Evolutionary conservation across 306 rosid genomes (phyloP), one percentile per base, ranked within the genome.

Genomic region (Casuarina equisetifolia): DNA sequence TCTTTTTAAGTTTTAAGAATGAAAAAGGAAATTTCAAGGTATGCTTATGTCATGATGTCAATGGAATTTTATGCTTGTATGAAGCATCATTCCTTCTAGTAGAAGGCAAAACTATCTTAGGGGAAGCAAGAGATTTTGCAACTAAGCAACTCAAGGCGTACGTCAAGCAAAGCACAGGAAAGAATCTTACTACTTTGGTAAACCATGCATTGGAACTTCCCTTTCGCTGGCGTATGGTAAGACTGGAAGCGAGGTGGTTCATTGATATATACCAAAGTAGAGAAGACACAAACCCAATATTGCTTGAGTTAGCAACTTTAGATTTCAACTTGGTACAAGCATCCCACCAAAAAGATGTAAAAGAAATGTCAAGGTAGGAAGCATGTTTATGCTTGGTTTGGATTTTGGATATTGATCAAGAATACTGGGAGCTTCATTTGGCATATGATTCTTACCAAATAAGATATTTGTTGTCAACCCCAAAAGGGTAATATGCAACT

Each of bases 81-180:
- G 88, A 85, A 76, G 88, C 85, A 2, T 85, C 83, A 1, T 78
- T 63, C 59, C 67, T 40, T 45, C 55, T 68, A 45, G 8, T 74
- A 4, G 75, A 84, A 72, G 82, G 44, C 52, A 84, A 84, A 73
- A 61, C 13, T 19, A 44, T 73, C 61, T 68, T 84, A 42, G 82
- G 80, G 13, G 73, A 84, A 61, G 72, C 68, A 7, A 84, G 84
- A 74, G 57, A 80, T 0, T 70, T 71, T 8, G n/a, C 84, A 7
- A 12, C 40, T 48, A 50, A 38, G 12, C 20, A 52, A 42, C 79
- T 84, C 2, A 39, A 38, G 3, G 74, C 72, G 1, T 76, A 71
- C 39, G 25, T 76, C 1, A 38, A 72, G 50, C 35, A 25, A 3
- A 63, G 25, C 4, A 52, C 70, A 32, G 53, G 67, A 4, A 39